These are phyloP conservation scores for Cryptosporidium tyzzeri DNA, from an alignment of 169 alveolate species.

Conservation along the genomic window DNA sequence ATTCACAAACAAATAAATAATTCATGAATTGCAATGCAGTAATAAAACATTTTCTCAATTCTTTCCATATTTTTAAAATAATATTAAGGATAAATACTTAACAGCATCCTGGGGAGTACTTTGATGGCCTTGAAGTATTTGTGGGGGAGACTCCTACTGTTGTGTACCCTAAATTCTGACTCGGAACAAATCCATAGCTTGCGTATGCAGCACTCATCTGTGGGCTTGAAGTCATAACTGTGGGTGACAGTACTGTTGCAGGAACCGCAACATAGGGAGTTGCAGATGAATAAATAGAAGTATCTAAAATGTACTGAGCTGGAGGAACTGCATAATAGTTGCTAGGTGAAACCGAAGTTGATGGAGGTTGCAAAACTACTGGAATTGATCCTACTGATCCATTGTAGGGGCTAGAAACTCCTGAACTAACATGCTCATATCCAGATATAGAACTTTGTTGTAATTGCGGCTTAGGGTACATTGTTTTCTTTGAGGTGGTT, in stretches of 20 bases:
- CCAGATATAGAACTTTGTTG: slow-evolving; percentile 20
- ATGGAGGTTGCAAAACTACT: slow-evolving; percentile 40
- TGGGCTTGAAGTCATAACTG: slow-evolving; percentile 64
- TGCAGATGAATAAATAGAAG: slow-evolving; percentile 6
- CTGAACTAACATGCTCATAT: slow-evolving; percentile 38
- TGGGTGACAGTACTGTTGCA: slow-evolving; percentile 50
- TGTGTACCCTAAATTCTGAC: slow-evolving; percentile 4
- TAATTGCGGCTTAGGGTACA: slow-evolving; percentile 11
- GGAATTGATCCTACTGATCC: slow-evolving; percentile 59
- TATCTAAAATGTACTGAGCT: slow-evolving; percentile 14
- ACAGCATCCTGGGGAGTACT: slow-evolving; percentile 65
- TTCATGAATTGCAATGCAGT: neutral
- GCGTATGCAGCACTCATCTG: slow-evolving; percentile 41
- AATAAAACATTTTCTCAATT: neutral
- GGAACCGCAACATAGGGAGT: slow-evolving; percentile 41
- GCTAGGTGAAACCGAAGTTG: slow-evolving; percentile 27
- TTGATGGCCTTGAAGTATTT: slow-evolving; percentile 49
- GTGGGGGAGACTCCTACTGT: slow-evolving; percentile 23
- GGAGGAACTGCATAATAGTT: slow-evolving; percentile 25
- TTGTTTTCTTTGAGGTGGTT: slow-evolving; percentile 18
- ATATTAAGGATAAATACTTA: neutral
- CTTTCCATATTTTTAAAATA: neutral
- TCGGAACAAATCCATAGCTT: slow-evolving; percentile 57
- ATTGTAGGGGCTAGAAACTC: slow-evolving; percentile 38
- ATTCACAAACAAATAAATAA: no score